Evolutionary conservation across 1,284 basidiomycete species (phyloP).

Genomic region (Trametes sp.): DNA sequence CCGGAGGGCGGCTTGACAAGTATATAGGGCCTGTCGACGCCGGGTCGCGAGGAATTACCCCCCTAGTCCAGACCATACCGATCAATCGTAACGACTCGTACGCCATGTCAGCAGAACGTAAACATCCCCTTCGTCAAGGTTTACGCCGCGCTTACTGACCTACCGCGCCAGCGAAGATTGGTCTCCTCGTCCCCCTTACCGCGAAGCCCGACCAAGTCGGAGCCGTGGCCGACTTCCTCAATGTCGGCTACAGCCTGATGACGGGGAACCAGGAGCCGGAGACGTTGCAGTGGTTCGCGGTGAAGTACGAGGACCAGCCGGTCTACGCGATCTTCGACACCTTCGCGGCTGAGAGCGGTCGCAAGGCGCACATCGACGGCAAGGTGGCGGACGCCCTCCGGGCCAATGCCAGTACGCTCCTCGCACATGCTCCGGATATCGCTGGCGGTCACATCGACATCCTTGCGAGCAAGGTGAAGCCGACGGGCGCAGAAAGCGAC

Average conservation of each 20-base stretch:
- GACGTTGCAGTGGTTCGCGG: conserved; percentile 51
- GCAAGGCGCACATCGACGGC: conserved; percentile 47
- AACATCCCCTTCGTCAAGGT: neutral
- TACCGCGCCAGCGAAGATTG: conserved; percentile 29
- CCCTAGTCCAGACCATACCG: neutral
- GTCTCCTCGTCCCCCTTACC: conserved; percentile 48
- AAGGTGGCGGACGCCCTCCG: conserved; percentile 46
- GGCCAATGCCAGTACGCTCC: conserved; percentile 43
- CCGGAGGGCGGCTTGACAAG: neutral
- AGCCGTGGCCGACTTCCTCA: conserved; percentile 44
- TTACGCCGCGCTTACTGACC: neutral
- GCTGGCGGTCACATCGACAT: conserved; percentile 38
- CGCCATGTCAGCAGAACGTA: conserved; percentile 26
- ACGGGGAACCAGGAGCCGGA: conserved; percentile 42
- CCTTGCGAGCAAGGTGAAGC: conserved; percentile 43
- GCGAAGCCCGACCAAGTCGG: conserved; percentile 40
- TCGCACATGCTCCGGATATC: conserved; percentile 42
- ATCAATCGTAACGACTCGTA: neutral
- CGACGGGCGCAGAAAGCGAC: conserved; percentile 26
- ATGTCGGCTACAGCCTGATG: conserved; percentile 43
- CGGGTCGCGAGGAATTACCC: neutral
- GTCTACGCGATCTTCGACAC: conserved; percentile 52
- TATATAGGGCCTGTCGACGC: neutral
- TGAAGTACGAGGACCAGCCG: conserved; percentile 42
- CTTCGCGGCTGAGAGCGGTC: conserved; percentile 45